These are phyloP conservation scores for Fusarium dlaminii DNA, from an alignment of 2,329 filamentous ascomycete species.

Conservation along the genomic window DNA sequence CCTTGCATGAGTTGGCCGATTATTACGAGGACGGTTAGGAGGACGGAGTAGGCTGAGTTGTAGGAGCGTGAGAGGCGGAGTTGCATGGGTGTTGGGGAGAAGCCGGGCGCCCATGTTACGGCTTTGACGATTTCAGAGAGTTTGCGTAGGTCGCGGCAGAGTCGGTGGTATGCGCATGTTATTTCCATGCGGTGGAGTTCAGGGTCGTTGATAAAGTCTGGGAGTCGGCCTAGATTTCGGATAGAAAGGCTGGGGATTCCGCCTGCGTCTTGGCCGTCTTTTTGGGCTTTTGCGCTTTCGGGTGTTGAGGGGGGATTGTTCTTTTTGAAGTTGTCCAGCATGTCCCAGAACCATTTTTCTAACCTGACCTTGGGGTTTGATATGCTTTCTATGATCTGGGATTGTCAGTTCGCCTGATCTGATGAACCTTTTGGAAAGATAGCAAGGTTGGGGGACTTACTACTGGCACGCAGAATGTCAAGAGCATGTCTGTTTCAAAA, in stretches of 20 bases:
- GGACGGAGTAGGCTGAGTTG: constrained; percentile 23
- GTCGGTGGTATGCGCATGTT: constrained; percentile 18
- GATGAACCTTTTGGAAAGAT: not conserved
- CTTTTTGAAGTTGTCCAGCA: constrained; percentile 28
- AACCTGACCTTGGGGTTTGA: constrained; percentile 28
- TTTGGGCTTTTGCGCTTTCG: not conserved
- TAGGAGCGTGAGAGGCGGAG: constrained; percentile 10
- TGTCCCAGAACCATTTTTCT: constrained; percentile 37
- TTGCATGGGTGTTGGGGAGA: constrained; percentile 15
- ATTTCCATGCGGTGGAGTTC: constrained; percentile 33
- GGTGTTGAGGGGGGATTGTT: constrained; percentile 7
- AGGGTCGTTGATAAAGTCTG: constrained; percentile 31
- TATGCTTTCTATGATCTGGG: constrained; percentile 47
- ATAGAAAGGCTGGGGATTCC: constrained; percentile 26
- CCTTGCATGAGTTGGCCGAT: constrained; percentile 33
- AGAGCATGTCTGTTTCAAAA: constrained; percentile 44
- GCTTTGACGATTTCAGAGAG: constrained; percentile 22
- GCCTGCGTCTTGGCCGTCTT: not conserved
- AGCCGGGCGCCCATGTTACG: constrained; percentile 14
- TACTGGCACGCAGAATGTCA: constrained; percentile 46
- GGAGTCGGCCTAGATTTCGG: constrained; percentile 21
- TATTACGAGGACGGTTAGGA: constrained; percentile 11
- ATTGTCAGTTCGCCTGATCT: not conserved
- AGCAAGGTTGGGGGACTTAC: constrained; percentile 18
- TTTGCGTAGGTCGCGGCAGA: constrained; percentile 26